Conservation (phyloP, 2,329 filamentous ascomycete species). For the Fonsecaea nubica region DNA sequence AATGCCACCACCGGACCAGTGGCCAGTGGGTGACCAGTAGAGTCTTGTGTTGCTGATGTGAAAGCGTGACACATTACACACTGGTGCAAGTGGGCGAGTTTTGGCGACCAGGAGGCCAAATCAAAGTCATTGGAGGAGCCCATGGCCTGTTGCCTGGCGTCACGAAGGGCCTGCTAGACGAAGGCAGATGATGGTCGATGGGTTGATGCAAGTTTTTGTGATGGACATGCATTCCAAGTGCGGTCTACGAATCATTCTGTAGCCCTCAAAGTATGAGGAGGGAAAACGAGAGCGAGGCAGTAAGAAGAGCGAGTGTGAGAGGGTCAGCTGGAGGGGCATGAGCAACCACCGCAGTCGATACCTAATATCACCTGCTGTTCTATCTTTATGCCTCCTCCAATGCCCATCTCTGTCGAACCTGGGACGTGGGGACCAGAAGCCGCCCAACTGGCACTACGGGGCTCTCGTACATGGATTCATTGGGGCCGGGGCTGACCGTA, state of each 20-base stretch:
- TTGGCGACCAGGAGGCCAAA: conserved; percentile 1
- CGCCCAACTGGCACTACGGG: conserved; percentile 2
- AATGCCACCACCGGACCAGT: background rate
- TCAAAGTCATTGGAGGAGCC: conserved; percentile 3
- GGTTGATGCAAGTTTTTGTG: conserved; percentile 5
- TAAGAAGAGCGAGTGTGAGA: background rate
- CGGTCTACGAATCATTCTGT: conserved; percentile 1
- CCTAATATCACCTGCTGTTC: conserved; percentile 7
- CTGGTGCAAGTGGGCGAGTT: conserved; percentile 23
- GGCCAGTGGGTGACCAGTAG: conserved; percentile 9
- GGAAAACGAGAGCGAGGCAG: background rate
- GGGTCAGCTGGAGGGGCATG: conserved; percentile 19
- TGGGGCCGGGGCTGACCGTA: conserved; percentile 2
- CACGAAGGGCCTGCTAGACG: background rate
- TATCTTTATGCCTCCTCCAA: conserved; percentile 23
- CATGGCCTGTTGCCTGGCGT: conserved; percentile 16
- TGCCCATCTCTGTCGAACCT: background rate
- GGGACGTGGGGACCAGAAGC: conserved; percentile 5
- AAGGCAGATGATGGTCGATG: background rate
- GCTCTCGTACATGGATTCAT: background rate
- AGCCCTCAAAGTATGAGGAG: background rate
- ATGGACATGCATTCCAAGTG: background rate
- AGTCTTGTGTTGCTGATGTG: conserved; percentile 4
- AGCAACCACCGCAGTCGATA: background rate
- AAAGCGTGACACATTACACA: conserved; percentile 35